Conservation (phyloP, 2,329 filamentous ascomycete genomes). For the Claviceps sp. region DNA sequence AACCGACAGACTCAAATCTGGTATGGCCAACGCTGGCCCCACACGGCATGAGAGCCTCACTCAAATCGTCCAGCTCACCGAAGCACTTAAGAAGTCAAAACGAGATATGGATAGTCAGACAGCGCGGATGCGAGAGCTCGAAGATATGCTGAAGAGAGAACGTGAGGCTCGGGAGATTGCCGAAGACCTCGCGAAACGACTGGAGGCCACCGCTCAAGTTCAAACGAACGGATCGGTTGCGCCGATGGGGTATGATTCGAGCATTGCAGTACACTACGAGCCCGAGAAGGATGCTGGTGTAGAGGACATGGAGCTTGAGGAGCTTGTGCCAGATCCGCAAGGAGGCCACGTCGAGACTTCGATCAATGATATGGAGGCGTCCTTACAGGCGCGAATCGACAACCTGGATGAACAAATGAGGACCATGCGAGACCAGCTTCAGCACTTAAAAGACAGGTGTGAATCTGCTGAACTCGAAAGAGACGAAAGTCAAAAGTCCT, state of each 20-base stretch:
- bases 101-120: conserved; percentile 78
- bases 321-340: neutral
- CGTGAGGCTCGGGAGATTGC: conserved; percentile 69
- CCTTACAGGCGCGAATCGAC: conserved; percentile 56
- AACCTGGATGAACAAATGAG: conserved; percentile 67
- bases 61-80: conserved; percentile 73
- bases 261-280: conserved; percentile 11
- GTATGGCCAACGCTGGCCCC: conserved; percentile 40
- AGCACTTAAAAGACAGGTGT: conserved; percentile 62
- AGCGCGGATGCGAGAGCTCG: conserved; percentile 65
- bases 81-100: conserved; percentile 71
- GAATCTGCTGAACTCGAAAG: conserved; percentile 71
- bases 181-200: conserved; percentile 63
- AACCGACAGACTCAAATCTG: conserved; percentile 58
- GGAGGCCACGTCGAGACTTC: neutral
- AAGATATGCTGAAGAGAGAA: conserved; percentile 61
- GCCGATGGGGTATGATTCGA: conserved; percentile 12
- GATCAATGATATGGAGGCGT: conserved; percentile 15
- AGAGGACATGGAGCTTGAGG: neutral
- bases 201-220: conserved; percentile 41
- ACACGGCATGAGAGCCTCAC: conserved; percentile 46
- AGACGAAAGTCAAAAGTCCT: conserved; percentile 54
- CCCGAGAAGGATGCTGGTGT: conserved; percentile 3
- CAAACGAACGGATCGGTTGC: conserved; percentile 17
- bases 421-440: conserved; percentile 66